Base-by-base conservation (phyloP, 106 monocot species). In the Dioscorea zingiberensis region DNA sequence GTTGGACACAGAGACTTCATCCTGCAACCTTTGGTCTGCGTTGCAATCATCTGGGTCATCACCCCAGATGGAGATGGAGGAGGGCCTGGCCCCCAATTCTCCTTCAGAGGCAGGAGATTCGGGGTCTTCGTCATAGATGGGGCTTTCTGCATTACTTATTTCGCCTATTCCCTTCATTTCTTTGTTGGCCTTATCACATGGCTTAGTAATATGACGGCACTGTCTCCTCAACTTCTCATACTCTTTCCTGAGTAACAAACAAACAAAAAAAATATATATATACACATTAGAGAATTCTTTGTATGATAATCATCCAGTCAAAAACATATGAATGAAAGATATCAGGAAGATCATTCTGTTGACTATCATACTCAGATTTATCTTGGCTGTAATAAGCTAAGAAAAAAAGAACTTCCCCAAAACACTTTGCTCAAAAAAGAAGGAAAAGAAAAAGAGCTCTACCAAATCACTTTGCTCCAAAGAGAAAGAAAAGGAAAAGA, bases 211-310 rank as follows among this genome's bases (percentile, higher is more conserved):
- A 63, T 66, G 74, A 47, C 25, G 70, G 62, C 90, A 94, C 12
- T 66, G 71, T 56, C 63, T 67, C 68, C 90, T 87, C 66, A 94
- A 45, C 58, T 74, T 77, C 54, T 76, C 81, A 55, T 90, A 94
- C 60, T 84, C 84, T 78, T 84, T 84, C 70, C 94, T 94, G 78
- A 45, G 73, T 69, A 27, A 44, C 14, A 77, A 14, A 12, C 59
- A 63, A 13, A 32, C n/a, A n/a, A n/a, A n/a, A n/a, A n/a, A n/a
- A n/a, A n/a, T n/a, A n/a, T n/a, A 29, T 47, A 49, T 13, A 47
- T 29, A 25, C 10, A 65, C 17, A 18, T 18, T 4, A 38, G 6
- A 10, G 9, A 38, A 38, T 2, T 6, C 1, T 38, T 0, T 10
- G 10, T 38, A 6, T 38, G 38, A 38, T 2, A 38, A 38, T 38